Evolutionary conservation across 176 grass and related monocot species (phyloP).

Genomic region (Carex cristatella): DNA sequence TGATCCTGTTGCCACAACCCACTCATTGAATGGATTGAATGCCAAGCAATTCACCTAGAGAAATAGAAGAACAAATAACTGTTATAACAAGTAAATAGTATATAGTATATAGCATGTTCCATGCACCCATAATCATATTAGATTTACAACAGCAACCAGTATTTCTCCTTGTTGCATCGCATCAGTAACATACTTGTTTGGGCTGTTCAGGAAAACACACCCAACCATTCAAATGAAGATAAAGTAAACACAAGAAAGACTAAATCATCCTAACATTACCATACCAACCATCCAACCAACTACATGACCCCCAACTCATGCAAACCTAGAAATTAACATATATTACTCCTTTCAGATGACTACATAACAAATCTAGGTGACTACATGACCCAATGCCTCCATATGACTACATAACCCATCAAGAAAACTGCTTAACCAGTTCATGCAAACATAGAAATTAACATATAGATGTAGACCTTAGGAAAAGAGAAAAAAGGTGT

Average conservation of each 20-base stretch:
- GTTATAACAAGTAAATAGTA: not conserved
- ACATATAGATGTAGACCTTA: not conserved
- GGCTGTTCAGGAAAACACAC: not conserved
- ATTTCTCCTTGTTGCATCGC: not conserved
- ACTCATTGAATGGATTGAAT: slow-evolving; percentile 99
- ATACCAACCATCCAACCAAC: not conserved
- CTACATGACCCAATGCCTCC: not conserved
- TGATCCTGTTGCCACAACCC: slow-evolving; percentile 97
- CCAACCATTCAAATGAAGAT: not conserved
- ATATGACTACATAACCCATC: not conserved
- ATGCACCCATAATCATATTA: slow-evolving; percentile 9
- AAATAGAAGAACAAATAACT: slow-evolving; percentile 4
- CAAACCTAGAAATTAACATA: not conserved
- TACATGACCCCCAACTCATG: not conserved
- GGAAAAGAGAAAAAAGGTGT: not conserved
- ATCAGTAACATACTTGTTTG: not conserved
- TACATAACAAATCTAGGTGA: not conserved
- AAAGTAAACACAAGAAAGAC: slow-evolving; percentile 1
- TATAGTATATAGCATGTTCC: not conserved
- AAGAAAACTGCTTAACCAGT: not conserved
- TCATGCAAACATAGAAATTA: not conserved
- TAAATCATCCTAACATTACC: not conserved
- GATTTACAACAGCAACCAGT: not conserved
- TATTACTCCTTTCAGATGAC: not conserved
- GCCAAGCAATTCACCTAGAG: slow-evolving; percentile 86